Evolutionary conservation across 1,284 basidiomycete genomes (phyloP).

Genomic region (Ganoderma sinense): DNA sequence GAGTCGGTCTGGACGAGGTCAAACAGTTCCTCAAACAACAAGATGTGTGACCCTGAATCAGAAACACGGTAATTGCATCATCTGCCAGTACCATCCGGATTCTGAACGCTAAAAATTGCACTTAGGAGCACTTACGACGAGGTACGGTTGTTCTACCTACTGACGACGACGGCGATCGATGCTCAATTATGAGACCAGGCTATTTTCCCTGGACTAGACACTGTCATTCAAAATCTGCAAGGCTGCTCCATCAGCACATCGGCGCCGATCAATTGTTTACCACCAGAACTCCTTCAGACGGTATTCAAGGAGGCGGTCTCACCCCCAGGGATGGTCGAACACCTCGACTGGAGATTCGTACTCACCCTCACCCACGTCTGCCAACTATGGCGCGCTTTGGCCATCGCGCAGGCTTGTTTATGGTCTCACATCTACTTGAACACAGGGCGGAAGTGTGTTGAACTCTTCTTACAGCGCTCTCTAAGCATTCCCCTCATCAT

Average conservation of each 20-base stretch:
- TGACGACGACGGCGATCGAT: too few species aligned
- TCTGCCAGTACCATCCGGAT: too few species aligned
- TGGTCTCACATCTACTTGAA: background rate
- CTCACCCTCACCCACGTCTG: background rate
- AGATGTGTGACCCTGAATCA: too few species aligned
- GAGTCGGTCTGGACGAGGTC: too few species aligned
- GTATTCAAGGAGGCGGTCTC: background rate
- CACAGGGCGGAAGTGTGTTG: background rate
- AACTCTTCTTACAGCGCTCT: background rate
- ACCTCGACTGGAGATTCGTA: background rate
- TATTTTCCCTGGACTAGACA: too few species aligned
- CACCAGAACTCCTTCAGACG: background rate
- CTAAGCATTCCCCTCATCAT: background rate
- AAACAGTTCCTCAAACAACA: too few species aligned
- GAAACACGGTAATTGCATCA: too few species aligned
- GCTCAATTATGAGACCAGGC: too few species aligned
- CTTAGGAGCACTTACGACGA: too few species aligned
- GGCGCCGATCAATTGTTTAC: background rate
- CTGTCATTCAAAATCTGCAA: too few species aligned
- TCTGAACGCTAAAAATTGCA: too few species aligned
- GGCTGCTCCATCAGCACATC: background rate
- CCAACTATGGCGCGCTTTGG: background rate
- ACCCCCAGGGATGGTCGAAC: background rate
- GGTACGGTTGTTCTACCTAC: too few species aligned
- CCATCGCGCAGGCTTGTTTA: background rate